A percentile compares a stretch with the other conserved stretches of the same genome.
Conservation (phyloP, 208 protist genomes). For the Herpetomonas samuelpessoai region DNA sequence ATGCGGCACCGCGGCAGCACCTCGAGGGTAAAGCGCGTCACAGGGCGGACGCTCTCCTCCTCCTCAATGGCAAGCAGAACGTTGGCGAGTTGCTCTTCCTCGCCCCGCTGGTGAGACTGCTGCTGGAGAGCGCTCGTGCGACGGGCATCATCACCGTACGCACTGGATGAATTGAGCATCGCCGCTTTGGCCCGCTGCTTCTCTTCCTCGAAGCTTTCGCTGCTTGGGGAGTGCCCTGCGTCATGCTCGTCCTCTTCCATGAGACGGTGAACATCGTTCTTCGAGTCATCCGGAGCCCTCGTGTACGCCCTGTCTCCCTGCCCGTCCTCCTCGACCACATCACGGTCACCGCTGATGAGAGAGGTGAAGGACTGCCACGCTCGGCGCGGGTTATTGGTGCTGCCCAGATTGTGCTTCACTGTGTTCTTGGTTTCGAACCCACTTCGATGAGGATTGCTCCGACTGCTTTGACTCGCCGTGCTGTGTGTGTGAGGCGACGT, state of each 20-base stretch:
- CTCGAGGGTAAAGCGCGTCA: not conserved
- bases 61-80: not conserved
- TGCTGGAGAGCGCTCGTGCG: not conserved
- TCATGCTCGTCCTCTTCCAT: not conserved
- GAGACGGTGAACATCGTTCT: constrained; percentile 2
- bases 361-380: constrained; percentile 3
- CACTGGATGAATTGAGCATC: too few relatives aligned
- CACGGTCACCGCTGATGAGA: not conserved
- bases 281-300: not conserved
- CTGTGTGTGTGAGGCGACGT: constrained; percentile 8
- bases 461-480: not conserved
- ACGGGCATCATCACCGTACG: not conserved
- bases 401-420: not conserved
- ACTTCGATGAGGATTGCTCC: not conserved
- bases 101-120: not conserved
- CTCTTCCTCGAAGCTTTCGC: not conserved
- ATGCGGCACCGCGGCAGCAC: not conserved
- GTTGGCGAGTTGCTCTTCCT: not conserved
- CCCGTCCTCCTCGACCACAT: not conserved
- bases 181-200: too few relatives aligned
- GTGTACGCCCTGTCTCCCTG: not conserved
- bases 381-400: constrained; percentile 2
- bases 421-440: not conserved
- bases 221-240: not conserved
- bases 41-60: not conserved